Conservation (phyloP, 345 rosid species). For the Eucalyptus erythrocorys region DNA sequence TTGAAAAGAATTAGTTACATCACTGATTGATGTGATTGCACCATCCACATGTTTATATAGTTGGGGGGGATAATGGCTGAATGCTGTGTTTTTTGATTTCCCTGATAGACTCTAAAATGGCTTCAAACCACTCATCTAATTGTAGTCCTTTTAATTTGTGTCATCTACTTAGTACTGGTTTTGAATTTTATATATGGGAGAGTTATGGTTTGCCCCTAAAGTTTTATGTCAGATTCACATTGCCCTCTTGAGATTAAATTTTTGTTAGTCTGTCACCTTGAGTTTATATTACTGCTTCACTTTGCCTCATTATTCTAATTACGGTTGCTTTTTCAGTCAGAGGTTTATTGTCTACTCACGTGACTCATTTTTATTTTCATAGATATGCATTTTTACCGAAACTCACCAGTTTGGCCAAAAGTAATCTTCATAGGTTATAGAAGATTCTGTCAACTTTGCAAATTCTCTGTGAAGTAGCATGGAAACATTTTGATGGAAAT, state of each 20-base stretch:
- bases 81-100: not conserved
- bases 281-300: not conserved
- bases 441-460: not conserved
- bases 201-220: not conserved
- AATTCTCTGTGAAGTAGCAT: not conserved
- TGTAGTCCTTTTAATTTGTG: not conserved
- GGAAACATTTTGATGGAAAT: not conserved
- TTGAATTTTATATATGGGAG: not conserved
- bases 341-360: not conserved
- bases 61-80: not conserved
- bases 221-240: not conserved
- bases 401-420: not conserved
- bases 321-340: not conserved
- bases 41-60: not conserved
- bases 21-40: not conserved
- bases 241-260: not conserved
- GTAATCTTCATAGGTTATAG: not conserved
- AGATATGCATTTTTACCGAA: not conserved
- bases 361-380: not conserved
- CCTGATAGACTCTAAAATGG: not conserved
- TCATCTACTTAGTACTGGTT: not conserved
- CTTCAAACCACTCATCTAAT: not conserved
- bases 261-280: not conserved
- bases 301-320: not conserved
- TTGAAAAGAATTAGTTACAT: not conserved